A percentile compares a stretch with the other conserved stretches of the same genome.
Conservation (phyloP, 768 basidiomycete species). For the Rhodotorula taiwanensis region DNA sequence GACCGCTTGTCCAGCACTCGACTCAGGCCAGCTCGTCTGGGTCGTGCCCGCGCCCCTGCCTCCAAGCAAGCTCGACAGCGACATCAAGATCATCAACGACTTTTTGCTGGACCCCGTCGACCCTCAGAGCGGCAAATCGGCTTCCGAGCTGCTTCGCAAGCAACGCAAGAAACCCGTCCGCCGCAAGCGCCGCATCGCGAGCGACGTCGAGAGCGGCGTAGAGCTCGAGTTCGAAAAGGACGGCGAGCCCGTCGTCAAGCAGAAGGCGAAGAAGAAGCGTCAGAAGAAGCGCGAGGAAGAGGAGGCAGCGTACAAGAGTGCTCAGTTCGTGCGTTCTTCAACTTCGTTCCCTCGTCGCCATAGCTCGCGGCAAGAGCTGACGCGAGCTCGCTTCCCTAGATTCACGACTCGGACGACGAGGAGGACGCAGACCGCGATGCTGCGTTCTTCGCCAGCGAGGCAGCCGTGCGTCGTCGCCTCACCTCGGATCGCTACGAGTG, state of each 20-base stretch:
- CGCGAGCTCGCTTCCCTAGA: not conserved
- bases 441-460: slow-evolving; percentile 34
- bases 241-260: not conserved
- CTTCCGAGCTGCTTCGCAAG: slow-evolving; percentile 60
- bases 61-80: slow-evolving; percentile 62
- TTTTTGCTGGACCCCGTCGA: slow-evolving; percentile 77
- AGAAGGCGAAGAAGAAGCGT: slow-evolving; percentile 10
- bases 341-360: not conserved
- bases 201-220: not conserved
- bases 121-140: slow-evolving; percentile 66
- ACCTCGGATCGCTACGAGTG: not conserved
- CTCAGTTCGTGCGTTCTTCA: slow-evolving; percentile 32
- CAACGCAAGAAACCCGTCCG: slow-evolving; percentile 48
- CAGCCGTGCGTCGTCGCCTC: slow-evolving; percentile 5
- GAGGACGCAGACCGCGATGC: slow-evolving; percentile 29
- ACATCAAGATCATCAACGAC: slow-evolving; percentile 68
- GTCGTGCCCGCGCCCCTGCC: slow-evolving; percentile 66
- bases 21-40: slow-evolving; percentile 51
- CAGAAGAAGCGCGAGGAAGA: slow-evolving; percentile 33
- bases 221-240: not conserved
- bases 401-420: slow-evolving; percentile 37
- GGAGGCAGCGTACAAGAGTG: slow-evolving; percentile 34
- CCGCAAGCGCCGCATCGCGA: slow-evolving; percentile 1
- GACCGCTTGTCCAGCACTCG: slow-evolving; percentile 24
- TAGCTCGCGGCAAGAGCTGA: not conserved